Evolutionary conservation across 345 rosid species (phyloP).

Genomic region (Euphorbia peplus): DNA sequence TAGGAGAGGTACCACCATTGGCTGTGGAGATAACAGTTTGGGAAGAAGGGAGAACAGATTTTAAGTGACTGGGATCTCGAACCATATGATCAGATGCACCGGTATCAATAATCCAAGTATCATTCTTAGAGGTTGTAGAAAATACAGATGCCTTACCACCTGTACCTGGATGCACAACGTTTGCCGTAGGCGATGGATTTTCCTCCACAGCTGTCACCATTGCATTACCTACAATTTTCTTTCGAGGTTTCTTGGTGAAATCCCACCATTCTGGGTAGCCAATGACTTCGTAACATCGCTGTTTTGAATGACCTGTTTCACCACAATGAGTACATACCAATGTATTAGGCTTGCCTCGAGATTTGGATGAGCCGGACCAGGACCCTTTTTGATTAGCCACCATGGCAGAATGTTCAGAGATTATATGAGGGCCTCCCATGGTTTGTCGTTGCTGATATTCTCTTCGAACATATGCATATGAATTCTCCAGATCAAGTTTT

Average conservation of each 20-base stretch:
- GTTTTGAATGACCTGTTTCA: slow-evolving; percentile 6
- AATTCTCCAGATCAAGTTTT: background rate
- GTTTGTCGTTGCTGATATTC: background rate
- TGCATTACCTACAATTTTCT: background rate
- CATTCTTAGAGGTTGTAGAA: slow-evolving; percentile 1
- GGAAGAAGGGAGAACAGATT: background rate
- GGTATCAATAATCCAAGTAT: slow-evolving; percentile 1
- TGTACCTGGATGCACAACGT: background rate
- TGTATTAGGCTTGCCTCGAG: background rate
- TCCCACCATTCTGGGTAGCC: slow-evolving; percentile 3
- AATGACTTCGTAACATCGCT: slow-evolving; percentile 6
- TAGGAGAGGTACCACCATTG: background rate
- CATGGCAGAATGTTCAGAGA: background rate
- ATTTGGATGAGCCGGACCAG: background rate
- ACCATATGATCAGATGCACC: slow-evolving; percentile 2
- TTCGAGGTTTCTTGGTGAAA: background rate
- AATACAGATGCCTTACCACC: background rate
- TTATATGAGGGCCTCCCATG: background rate
- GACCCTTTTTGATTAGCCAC: background rate
- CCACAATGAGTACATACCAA: background rate
- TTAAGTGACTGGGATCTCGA: background rate
- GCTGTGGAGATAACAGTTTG: background rate
- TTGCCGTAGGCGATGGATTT: background rate
- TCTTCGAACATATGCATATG: background rate
- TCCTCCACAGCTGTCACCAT: background rate